These are phyloP conservation scores for Candida stauntonica DNA, from an alignment of 805 yeast species.

Conservation along the genomic window DNA sequence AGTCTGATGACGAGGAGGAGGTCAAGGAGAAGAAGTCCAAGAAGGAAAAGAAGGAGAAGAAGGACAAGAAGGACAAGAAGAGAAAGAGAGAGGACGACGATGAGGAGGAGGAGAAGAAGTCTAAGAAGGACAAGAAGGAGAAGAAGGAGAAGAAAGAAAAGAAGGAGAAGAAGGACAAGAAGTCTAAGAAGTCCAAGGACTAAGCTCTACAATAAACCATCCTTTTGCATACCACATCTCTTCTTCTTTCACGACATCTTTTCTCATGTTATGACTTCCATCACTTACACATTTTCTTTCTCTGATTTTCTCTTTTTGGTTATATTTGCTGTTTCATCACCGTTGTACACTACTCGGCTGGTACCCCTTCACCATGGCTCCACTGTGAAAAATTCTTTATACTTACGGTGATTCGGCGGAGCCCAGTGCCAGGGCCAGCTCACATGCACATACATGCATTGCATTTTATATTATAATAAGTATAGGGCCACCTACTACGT, in stretches of 20 bases:
- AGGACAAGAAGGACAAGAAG: constrained; percentile 33
- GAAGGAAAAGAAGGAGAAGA: constrained; percentile 33
- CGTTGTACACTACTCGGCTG: background rate
- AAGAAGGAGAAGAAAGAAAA: constrained; percentile 19
- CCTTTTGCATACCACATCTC: background rate
- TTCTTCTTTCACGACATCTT: background rate
- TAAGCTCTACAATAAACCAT: no score
- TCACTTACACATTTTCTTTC: no score
- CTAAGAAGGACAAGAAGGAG: constrained; percentile 20
- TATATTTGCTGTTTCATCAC: background rate
- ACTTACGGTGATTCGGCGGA: background rate
- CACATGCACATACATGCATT: constrained; percentile 4
- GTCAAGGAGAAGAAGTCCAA: constrained; percentile 33
- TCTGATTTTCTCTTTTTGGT: background rate
- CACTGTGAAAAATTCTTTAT: background rate
- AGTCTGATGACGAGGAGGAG: constrained; percentile 36
- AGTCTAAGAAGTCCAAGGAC: constrained; percentile 18
- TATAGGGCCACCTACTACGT: no score
- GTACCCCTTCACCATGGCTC: background rate
- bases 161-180: constrained; percentile 20
- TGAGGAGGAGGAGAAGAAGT: constrained; percentile 31
- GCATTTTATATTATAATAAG: constrained; percentile 9
- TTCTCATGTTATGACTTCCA: background rate
- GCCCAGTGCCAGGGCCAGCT: background rate
- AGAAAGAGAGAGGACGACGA: constrained; percentile 16